Evolutionary conservation across 1,284 basidiomycete genomes (phyloP), one percentile per base, ranked within the genome.

Genomic region (Papiliotrema terrestris): DNA sequence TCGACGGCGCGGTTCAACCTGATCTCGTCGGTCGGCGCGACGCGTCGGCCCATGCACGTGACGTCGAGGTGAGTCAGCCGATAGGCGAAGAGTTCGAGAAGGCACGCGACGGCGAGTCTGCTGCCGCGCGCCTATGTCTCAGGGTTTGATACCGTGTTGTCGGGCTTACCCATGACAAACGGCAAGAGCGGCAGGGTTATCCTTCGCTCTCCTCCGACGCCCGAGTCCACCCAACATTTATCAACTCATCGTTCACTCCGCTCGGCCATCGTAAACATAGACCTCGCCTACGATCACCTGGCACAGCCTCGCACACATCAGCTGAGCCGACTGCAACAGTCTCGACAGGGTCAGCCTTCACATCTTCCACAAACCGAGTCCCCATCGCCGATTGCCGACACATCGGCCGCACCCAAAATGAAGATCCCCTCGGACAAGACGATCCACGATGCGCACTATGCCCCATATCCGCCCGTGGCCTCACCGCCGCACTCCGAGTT

Each of bases 401-500:
- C 29, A 6, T 32, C 29, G 29, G 29, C 5, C 29, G 6, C 29
- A 11, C 29, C 29, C 11, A 58, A 9, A 25, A 70, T 70, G 68
- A 68, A 68, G 47, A 52, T 66, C 25, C 62, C 63, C 14, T 52
- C 63, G 9, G 65, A 57, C 6, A 56, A 64, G 26, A 52, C 54
- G 19, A 51, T 54, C 17, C 57, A 57, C 15, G 63, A 66, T 42
- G 26, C 54, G 2, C 56, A 62, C 42, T 71, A 63, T 57, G 55
- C 66, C 5, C 68, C 69, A 1, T 72, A 72, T 35, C 65, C 65
- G 13, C 59, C 62, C 11, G 47, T 63, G 1, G 55, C 59, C 11
- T 55, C 61, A 0, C 52, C 51, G 45, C 53, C 56, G 44, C 56
- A 50, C 37, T 52, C 51, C 22, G 36, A 54, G 41, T 54, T 41